Evolutionary conservation across 1,284 basidiomycete genomes (phyloP).

Genomic region (Ceratobasidium sp.): DNA sequence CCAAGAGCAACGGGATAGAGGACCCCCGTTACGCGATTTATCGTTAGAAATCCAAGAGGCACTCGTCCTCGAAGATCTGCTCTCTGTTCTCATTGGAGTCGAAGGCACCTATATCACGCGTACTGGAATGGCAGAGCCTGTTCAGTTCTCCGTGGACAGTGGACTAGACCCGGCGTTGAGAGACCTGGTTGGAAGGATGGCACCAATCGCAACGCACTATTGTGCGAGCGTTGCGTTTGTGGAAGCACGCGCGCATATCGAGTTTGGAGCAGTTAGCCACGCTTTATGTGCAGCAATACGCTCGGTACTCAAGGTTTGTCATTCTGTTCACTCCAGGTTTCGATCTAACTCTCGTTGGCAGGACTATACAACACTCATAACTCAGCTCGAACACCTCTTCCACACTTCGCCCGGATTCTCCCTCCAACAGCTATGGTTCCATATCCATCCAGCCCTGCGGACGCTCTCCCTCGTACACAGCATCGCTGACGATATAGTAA

Average conservation of each 20-base stretch:
- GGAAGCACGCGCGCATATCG: conserved; percentile 85
- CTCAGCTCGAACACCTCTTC: conserved; percentile 95
- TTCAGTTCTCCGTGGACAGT: background rate
- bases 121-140: conserved; percentile 69
- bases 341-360: conserved; percentile 55
- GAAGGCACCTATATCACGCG: conserved; percentile 91
- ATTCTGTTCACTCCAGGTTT: conserved; percentile 21
- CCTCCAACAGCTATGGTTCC: conserved; percentile 96
- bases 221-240: conserved; percentile 93
- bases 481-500: conserved; percentile 62
- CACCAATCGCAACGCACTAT: conserved; percentile 94
- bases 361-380: conserved; percentile 94
- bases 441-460: conserved; percentile 94
- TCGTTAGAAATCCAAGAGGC: conserved; percentile 92
- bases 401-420: conserved; percentile 90
- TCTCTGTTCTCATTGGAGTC: conserved; percentile 94
- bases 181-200: conserved; percentile 87
- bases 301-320: conserved; percentile 86
- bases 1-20: conserved; percentile 67
- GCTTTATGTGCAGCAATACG: conserved; percentile 94
- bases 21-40: conserved; percentile 75
- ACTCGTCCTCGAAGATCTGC: conserved; percentile 90
- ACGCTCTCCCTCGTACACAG: conserved; percentile 86
- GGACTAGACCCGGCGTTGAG: conserved; percentile 84
- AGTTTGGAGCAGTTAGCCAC: conserved; percentile 95